Evolutionary conservation across 2,329 filamentous ascomycete species (phyloP), one percentile per base, ranked within the genome.

Genomic region (Colletotrichum sojae): DNA sequence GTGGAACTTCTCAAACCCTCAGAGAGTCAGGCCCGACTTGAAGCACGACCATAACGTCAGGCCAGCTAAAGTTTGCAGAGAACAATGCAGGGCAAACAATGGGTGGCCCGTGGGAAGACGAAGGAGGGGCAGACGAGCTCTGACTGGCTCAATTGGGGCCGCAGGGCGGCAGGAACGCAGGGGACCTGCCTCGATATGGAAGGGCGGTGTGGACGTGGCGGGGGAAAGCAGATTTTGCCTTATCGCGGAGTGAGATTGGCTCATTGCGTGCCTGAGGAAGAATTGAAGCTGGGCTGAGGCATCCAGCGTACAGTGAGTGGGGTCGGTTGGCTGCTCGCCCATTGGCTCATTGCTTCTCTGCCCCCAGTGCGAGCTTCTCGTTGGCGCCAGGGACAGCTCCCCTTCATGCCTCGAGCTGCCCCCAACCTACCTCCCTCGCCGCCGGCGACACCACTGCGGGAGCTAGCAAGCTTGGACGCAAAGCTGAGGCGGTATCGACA

Each of bases 151-250:
- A 40, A 20, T 25, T 20, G 18, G 10, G 31, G 13, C 31, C 25
- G 8, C 20, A 46, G 49, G 43, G 61, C 62, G 55, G 55, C 66
- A 66, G 61, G 66, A 66, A 69, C 66, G 62, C 66, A 66, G 45
- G 66, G 65, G 51, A 66, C 66, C 62, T 66, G 25, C 55, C 62
- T 69, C 56, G 66, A 69, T 55, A 66, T 56, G 66, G 66, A 69
- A 69, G 66, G 66, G 66, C 66, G 66, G 66, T 69, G 62, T 61
- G 51, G 18, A 20, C 36, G 43, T 40, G 16, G 22, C 13, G 25
- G 61, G 27, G 59, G 54, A 48, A 69, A 39, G 39, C 39, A 57
- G 60, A 49, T 63, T 48, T 53, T 53, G 48, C 39, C 57, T 60
- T 60, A 51, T 60, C 57, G 57, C 10, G 36, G 25, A 18, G 16